These are phyloP conservation scores for Aspergillus alliaceus DNA, from an alignment of 2,329 filamentous ascomycete genomes.

Conservation along the genomic window DNA sequence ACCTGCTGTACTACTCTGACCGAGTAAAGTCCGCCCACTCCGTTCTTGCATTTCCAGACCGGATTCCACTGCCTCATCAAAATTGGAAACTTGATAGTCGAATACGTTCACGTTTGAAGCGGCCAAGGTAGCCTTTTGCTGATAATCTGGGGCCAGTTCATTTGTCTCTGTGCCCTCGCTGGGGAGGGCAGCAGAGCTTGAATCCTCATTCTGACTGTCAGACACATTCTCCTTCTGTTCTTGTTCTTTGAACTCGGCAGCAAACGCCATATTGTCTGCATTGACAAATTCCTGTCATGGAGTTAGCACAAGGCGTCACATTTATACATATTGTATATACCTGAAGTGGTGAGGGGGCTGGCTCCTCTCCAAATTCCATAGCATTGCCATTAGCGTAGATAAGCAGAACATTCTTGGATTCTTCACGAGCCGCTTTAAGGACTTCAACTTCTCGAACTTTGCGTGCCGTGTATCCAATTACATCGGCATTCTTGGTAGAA, in stretches of 20 bases:
- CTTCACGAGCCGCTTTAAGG: conserved; percentile 53
- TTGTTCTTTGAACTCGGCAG: conserved; percentile 33
- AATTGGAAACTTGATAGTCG: conserved; percentile 39
- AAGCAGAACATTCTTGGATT: conserved; percentile 54
- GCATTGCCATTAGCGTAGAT: conserved; percentile 59
- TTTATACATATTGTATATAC: conserved; percentile 24
- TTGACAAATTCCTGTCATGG: conserved; percentile 47
- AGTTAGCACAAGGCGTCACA: conserved; percentile 12
- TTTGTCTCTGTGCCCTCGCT: not conserved
- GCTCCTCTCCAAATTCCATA: conserved; percentile 32
- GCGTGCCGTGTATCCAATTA: conserved; percentile 40
- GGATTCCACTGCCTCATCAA: conserved; percentile 30
- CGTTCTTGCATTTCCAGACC: conserved; percentile 44
- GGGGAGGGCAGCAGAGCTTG: not conserved
- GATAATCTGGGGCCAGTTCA: not conserved
- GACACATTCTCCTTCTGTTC: conserved; percentile 11
- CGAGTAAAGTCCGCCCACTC: conserved; percentile 23
- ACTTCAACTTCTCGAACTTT: conserved; percentile 55
- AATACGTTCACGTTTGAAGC: conserved; percentile 35
- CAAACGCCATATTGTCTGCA: conserved; percentile 48
- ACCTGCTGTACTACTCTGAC: conserved; percentile 15
- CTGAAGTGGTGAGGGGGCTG: conserved; percentile 37
- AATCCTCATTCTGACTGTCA: conserved; percentile 1
- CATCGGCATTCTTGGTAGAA: conserved; percentile 30
- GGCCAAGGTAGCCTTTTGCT: conserved; percentile 5